Evolutionary conservation across 768 basidiomycete species (phyloP), one percentile per base, ranked within the genome.

Genomic region (Psilocybe azurescens): DNA sequence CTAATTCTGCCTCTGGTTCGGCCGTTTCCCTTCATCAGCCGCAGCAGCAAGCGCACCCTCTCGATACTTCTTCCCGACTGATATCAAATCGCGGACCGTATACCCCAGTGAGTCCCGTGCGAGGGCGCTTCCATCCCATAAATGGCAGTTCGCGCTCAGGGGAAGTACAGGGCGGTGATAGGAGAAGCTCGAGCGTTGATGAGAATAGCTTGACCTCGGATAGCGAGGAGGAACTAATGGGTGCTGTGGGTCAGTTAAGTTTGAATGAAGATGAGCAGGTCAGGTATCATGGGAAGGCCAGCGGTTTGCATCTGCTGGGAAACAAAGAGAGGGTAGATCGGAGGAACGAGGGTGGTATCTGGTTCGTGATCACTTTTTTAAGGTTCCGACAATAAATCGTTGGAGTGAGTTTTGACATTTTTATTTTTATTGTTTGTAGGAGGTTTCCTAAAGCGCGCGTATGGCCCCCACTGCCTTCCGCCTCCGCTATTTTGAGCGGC

Each of bases 381-480:
- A 33, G 41, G 39, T 46, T 39, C 61, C 57, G 46, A 36, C 50
- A 48, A 8, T n/a, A 11, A 60, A 13, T 33, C 39, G 3, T 33
- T 50, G 30, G 49, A 52, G 46, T 6, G 41, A 11, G 29, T 56
- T 52, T 54, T 65, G 54, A 53, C 38, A 47, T 13, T 44, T 30
- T 55, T 54, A 7, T 33, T 58, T 39, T 53, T 58, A 11, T 58
- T 46, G 49, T 63, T 69, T 57, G 5, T 69, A 93, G 85, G 89
- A 87, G 88, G 30, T 95, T 96, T 75, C 93, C 94, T 0, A 89
- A 88, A 66, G 90, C 93, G 2, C 83, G 94, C n/a, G 90, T 95
- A 28, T 96, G 94, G 94, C 94, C 94, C 0, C 87, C 87, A 3
- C 66, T 79, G 18, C 75, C 79, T 3, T 74, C 80, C 18, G 71